Conservation (phyloP, 805 yeast species). For the Hanseniaspora lachancei region DNA sequence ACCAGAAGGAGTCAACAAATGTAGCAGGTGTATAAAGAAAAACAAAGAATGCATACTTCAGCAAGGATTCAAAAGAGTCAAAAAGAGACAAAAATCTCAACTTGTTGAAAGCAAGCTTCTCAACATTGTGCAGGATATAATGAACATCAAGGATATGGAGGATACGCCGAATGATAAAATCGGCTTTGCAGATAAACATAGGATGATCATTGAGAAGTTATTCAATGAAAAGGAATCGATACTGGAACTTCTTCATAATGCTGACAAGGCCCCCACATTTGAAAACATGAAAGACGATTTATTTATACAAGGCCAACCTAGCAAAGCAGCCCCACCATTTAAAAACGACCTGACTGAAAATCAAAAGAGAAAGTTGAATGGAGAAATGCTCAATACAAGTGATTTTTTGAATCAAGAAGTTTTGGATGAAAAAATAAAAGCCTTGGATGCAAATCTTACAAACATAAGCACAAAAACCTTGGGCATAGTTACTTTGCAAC, state of each 20-base stretch:
- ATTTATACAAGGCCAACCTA: not conserved
- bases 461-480: conserved; percentile 54
- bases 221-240: conserved; percentile 9
- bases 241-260: conserved; percentile 6
- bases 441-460: conserved; percentile 27
- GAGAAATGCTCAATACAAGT: conserved; percentile 1
- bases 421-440: conserved; percentile 15
- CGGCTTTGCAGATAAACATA: not conserved
- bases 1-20: conserved; percentile 52
- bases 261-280: not conserved
- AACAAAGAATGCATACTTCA: conserved; percentile 58
- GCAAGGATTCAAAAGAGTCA: conserved; percentile 75
- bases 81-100: conserved; percentile 73
- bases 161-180: not conserved
- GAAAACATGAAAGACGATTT: not conserved
- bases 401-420: conserved; percentile 1
- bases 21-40: conserved; percentile 67
- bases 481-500: conserved; percentile 51
- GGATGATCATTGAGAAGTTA: conserved; percentile 2
- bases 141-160: conserved; percentile 2
- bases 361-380: not conserved
- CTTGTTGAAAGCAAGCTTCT: conserved; percentile 68
- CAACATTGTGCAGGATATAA: conserved; percentile 25
- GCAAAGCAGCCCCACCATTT: not conserved
- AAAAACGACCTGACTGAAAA: not conserved